Conservation (phyloP, 2,329 filamentous ascomycete species). For the Torrubiellomyces zombiae region DNA sequence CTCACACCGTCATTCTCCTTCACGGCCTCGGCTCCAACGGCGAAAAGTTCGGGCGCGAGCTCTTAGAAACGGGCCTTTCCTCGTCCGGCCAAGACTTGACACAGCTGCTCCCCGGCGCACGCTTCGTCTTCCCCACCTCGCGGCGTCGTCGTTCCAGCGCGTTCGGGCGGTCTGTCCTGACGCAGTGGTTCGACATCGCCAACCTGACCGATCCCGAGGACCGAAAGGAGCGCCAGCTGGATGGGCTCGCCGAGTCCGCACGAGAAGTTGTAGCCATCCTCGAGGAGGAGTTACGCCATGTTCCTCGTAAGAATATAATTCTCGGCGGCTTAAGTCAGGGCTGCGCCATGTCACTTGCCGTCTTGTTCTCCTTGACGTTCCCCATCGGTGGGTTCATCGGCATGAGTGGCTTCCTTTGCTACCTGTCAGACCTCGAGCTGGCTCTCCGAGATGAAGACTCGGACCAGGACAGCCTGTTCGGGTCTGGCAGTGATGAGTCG, state of each 20-base stretch:
- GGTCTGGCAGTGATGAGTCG: conserved; percentile 4
- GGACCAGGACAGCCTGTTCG: conserved; percentile 10
- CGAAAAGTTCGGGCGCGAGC: conserved; percentile 14
- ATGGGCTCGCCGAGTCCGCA: conserved; percentile 25
- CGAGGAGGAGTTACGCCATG: conserved; percentile 13
- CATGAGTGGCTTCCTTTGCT: conserved; percentile 30
- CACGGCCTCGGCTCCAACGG: conserved; percentile 16
- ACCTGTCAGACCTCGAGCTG: conserved; percentile 16
- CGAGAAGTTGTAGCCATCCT: conserved; percentile 18
- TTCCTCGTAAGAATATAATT: conserved; percentile 22
- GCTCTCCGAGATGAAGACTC: conserved; percentile 6
- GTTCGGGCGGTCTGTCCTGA: conserved; percentile 24
- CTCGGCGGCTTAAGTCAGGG: conserved; percentile 37
- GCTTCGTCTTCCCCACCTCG: conserved; percentile 35
- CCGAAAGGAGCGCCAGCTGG: conserved; percentile 23
- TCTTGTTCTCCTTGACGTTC: conserved; percentile 21
- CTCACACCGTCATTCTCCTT: conserved; percentile 13
- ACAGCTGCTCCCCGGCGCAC: conserved; percentile 17
- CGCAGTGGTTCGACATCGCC: conserved; percentile 35
- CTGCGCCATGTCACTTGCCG: conserved; percentile 26
- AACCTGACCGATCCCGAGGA: conserved; percentile 21
- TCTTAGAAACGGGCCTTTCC: conserved; percentile 12
- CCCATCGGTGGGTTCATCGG: conserved; percentile 26
- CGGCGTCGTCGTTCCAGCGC: conserved; percentile 23
- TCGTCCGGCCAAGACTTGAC: conserved; percentile 15